Percentiles rank a stretch among this genome's conserved stretches.
These are phyloP conservation scores for Pleomassaria siparia DNA, from an alignment of 2,329 filamentous ascomycete genomes.

Conservation along the genomic window DNA sequence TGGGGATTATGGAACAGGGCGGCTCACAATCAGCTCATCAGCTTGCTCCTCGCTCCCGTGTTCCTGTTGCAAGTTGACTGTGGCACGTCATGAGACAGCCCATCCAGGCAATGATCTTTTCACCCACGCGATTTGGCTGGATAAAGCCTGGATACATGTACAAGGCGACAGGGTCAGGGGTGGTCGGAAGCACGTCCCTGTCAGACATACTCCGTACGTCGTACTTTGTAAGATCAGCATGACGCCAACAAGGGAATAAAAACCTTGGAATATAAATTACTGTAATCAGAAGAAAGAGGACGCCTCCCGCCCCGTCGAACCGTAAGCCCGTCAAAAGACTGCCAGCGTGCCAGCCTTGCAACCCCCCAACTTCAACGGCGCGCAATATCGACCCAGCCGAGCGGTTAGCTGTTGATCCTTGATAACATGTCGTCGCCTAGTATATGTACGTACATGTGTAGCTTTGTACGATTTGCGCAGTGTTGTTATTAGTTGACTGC, in stretches of 20 bases:
- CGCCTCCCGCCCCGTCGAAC: conserved; percentile 1
- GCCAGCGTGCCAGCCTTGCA: too few relatives aligned
- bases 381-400: background rate
- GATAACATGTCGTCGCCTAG: too few relatives aligned
- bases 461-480: too few relatives aligned
- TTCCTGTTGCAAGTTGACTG: conserved; percentile 9
- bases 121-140: conserved; percentile 21
- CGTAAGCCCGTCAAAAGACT: too few relatives aligned
- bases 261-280: too few relatives aligned
- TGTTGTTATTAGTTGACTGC: too few relatives aligned
- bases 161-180: conserved; percentile 20
- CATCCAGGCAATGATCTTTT: conserved; percentile 31
- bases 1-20: background rate
- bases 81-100: conserved; percentile 34
- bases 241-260: conserved; percentile 17
- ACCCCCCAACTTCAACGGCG: background rate
- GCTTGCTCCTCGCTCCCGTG: conserved; percentile 5
- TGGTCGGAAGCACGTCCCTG: conserved; percentile 9
- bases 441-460: too few relatives aligned
- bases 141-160: too few relatives aligned
- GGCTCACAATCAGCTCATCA: background rate
- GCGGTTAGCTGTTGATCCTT: too few relatives aligned
- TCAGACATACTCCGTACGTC: conserved; percentile 7
- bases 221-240: too few relatives aligned
- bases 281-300: conserved; percentile 5